Evolutionary conservation across 208 protist genomes (phyloP), one percentile per base, ranked within the genome.

Genomic region (Leishmania major): DNA sequence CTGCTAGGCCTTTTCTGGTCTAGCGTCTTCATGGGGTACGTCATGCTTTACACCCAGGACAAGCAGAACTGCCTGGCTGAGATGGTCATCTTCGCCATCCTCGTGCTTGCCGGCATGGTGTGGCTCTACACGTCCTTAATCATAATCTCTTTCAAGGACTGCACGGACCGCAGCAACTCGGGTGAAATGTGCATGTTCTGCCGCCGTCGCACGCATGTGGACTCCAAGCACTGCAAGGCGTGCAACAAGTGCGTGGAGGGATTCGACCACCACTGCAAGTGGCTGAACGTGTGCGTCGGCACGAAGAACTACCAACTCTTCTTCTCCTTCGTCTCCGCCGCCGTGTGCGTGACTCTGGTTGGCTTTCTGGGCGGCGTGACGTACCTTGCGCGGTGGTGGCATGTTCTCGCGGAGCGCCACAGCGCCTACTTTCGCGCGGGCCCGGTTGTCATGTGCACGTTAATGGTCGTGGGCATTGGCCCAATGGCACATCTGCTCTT

Each of bases 251-350:
- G 96, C 77, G 89, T 97, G 8, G 78, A 72, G 53, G 85, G 88
- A 49, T 98, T 98, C 82, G 96, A 98, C 76, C 96, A 98, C 79
- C 96, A 98, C 83, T 98, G 96, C 82, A 95, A 95, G 86, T 98
- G 96, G 95, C 75, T 98, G 53, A 98, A 98, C 85, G 91, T 93
- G 82, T 98, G 96, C 81, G 90, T 98, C 47, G 96, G 96, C 10
- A 55, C 69, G 22, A 86, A 84, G 40, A 98, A 98, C 84, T 98
- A 98, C 84, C 75, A 78, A 19, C 77, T 90, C 43, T 98, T 98
- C 81, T 88, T 98, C 72, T 62, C 72, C 17, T 96, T 93, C 70
- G 76, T 94, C 45, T 45, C 84, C 35, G 85, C 86, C 51, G 85
- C 86, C 8, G 74, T 87, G 45, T 40, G 64, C 43, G 83, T 72